These are phyloP conservation scores for Blepharisma undulans DNA, from an alignment of 169 alveolate species.

Conservation along the genomic window DNA sequence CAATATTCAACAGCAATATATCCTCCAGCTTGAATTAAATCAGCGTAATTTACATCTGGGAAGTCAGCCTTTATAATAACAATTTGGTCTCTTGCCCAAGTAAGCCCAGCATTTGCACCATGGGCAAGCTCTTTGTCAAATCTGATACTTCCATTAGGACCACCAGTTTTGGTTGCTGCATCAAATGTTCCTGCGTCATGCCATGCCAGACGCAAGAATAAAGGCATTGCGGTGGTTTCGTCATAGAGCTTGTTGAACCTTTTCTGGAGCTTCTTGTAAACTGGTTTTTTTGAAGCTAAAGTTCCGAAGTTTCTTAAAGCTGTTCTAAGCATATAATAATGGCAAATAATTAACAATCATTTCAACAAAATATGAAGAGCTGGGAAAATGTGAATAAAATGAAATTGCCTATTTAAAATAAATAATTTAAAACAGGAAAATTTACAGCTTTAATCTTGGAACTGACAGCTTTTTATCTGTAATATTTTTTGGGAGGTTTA, in stretches of 20 bases:
- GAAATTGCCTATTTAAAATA: background rate
- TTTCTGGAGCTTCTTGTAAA: background rate
- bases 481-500: background rate
- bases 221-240: conserved; percentile 52
- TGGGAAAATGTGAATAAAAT: background rate
- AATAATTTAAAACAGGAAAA: background rate
- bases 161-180: conserved; percentile 50
- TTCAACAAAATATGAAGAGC: background rate
- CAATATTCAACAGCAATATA: conserved; percentile 72
- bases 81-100: conserved; percentile 60
- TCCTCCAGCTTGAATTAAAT: conserved; percentile 71
- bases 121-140: conserved; percentile 51
- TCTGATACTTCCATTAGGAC: conserved; percentile 72
- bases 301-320: background rate
- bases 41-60: conserved; percentile 72
- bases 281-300: background rate
- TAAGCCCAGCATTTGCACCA: conserved; percentile 71
- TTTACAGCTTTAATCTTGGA: background rate
- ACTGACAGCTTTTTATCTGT: background rate
- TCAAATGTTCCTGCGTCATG: conserved; percentile 66
- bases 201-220: conserved; percentile 60
- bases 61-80: conserved; percentile 63
- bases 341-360: background rate
- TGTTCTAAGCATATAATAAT: background rate
- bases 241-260: background rate